These are phyloP conservation scores for Lecanicillium sp. DNA, from an alignment of 2,329 filamentous ascomycete species.

Conservation along the genomic window DNA sequence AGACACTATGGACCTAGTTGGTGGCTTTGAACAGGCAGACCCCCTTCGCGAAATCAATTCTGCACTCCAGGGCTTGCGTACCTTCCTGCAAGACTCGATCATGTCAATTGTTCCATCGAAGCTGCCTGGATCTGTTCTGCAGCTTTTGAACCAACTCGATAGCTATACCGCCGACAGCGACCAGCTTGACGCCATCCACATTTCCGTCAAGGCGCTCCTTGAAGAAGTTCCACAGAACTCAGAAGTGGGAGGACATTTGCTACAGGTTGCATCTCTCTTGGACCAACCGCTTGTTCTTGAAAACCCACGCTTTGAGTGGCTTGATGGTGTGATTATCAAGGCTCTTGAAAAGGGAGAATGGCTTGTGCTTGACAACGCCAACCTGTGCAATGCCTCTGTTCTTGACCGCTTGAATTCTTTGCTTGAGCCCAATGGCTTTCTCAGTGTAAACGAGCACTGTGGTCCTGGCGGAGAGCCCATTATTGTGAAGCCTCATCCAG, in stretches of 20 bases:
- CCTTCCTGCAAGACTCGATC: constrained; percentile 42
- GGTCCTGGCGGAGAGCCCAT: constrained; percentile 72
- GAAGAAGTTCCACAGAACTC: constrained; percentile 33
- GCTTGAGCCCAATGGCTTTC: constrained; percentile 77
- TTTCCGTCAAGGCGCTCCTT: constrained; percentile 30
- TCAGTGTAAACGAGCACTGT: constrained; percentile 91
- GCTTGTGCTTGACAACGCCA: constrained; percentile 95
- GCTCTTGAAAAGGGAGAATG: constrained; percentile 81
- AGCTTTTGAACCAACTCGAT: constrained; percentile 43
- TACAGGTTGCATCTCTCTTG: constrained; percentile 41
- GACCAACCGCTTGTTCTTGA: constrained; percentile 48
- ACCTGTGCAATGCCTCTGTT: constrained; percentile 90
- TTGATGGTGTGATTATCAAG: constrained; percentile 84
- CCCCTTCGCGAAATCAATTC: constrained; percentile 62
- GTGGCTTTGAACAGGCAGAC: constrained; percentile 93
- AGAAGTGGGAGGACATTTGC: constrained; percentile 37
- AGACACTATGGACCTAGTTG: constrained; percentile 94
- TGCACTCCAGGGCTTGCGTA: constrained; percentile 38
- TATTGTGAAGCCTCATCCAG: constrained; percentile 70
- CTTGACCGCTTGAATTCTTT: constrained; percentile 91
- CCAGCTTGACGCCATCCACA: constrained; percentile 28
- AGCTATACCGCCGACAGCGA: constrained; percentile 28
- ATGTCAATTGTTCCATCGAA: constrained; percentile 38
- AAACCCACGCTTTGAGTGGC: constrained; percentile 86
- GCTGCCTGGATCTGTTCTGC: constrained; percentile 38